These are phyloP conservation scores for Microbotryum violaceum DNA, from an alignment of 1,284 basidiomycete species.

Conservation along the genomic window DNA sequence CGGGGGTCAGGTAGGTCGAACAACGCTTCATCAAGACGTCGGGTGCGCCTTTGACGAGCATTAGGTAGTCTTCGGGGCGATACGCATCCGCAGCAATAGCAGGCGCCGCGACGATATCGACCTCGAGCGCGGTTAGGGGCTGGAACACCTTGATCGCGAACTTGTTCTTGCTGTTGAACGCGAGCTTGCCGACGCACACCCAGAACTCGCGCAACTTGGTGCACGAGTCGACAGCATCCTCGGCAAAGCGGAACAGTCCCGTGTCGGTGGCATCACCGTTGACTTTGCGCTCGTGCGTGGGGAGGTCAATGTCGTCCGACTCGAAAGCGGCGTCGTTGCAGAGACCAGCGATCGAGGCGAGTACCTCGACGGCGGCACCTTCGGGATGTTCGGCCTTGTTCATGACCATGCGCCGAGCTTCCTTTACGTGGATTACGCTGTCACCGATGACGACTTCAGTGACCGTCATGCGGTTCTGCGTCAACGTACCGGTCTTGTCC, in stretches of 20 bases:
- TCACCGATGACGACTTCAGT: slow-evolving; percentile 36
- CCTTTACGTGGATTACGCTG: not conserved
- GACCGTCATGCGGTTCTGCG: slow-evolving; percentile 44
- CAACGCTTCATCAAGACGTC: slow-evolving; percentile 51
- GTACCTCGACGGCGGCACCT: slow-evolving; percentile 33
- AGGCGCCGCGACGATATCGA: too few relatives aligned
- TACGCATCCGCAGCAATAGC: too few relatives aligned
- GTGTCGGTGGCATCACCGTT: slow-evolving; percentile 49
- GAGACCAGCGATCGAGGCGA: slow-evolving; percentile 50
- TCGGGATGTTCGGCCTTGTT: too few relatives aligned
- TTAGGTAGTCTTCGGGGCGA: too few relatives aligned
- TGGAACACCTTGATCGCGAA: slow-evolving; percentile 19
- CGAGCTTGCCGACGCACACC: slow-evolving; percentile 4
- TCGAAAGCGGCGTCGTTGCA: slow-evolving; percentile 60
- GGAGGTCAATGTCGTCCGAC: slow-evolving; percentile 40
- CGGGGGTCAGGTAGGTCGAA: slow-evolving; percentile 32
- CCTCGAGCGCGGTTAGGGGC: not conserved
- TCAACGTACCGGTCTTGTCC: slow-evolving; percentile 55
- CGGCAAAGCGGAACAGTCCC: slow-evolving; percentile 15
- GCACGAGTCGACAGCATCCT: not conserved
- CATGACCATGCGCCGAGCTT: slow-evolving; percentile 9
- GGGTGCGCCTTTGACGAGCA: slow-evolving; percentile 48
- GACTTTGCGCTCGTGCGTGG: slow-evolving; percentile 47
- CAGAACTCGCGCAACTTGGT: not conserved
- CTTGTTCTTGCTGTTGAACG: slow-evolving; percentile 21